Evolutionary conservation across 2,329 filamentous ascomycete species (phyloP), one percentile per base, ranked within the genome.

Genomic region (Pseudogymnoascus sp.): DNA sequence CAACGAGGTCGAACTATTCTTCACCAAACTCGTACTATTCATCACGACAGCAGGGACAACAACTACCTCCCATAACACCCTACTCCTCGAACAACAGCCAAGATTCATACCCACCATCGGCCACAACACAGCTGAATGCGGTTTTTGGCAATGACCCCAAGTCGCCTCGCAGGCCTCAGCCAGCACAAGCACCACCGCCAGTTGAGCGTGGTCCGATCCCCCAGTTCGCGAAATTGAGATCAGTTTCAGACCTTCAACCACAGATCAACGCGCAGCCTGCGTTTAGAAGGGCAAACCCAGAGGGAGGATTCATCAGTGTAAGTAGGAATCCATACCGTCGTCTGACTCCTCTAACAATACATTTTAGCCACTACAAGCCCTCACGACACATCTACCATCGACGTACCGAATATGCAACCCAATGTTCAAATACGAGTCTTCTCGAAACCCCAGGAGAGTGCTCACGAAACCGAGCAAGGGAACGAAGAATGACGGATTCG

Each of bases 321-420:
- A 77, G 89, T 71, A 60, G 5, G 39, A 39, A 59, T 55, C 55
- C 58, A 37, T 58, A 60, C 45, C 55, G 36, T 52, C 58, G 21
- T 27, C 58, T 40, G 33, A 37, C 60, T 59, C 59, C 65, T 63
- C 68, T 74, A 68, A 76, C 63, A 13, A 60, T 18, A 39, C 59
- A 59, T 61, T 61, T 40, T 72, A 96, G 91, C 94, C 94, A 58
- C 82, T 99, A 59, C 93, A 97, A 87, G 93, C 94, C 58, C 82
- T 99, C 64, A 99, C 94, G 1, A 88, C 89, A 40, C 92, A 97
- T 70, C 81, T 99, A 18, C 93, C 94, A 13, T 88, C 92, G 4
- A 97, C 94, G 1, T 99, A 99, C 78, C 89, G 94, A 69, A 97
- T 99, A 74, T 99, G 94, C 80, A 99, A 99, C 73, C 92, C 92